phyloP scores from a whole-genome alignment of 495 filamentous ascomycete species.

The Venustampulla echinocandica region DNA sequence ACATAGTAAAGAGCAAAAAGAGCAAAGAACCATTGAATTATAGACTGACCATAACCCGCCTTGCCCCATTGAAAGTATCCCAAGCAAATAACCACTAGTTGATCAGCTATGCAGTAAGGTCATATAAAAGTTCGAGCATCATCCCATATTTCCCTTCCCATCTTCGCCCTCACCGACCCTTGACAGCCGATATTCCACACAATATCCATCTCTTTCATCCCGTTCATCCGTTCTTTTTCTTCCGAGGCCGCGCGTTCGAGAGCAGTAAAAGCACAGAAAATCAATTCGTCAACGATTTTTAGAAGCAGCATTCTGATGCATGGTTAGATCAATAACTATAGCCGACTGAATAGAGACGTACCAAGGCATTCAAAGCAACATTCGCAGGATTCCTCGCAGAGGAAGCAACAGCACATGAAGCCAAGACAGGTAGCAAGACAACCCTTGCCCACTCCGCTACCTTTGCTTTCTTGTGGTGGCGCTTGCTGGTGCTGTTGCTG shows the following conservation, averaged over 20 bases:
- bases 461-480: background rate
- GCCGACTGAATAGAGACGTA: background rate
- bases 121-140: background rate
- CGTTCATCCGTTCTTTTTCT: background rate
- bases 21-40: no score
- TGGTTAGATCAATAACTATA: background rate
- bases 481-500: constrained; percentile 19
- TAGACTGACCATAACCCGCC: no score
- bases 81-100: no score
- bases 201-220: background rate
- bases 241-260: no score
- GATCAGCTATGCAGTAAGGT: no score
- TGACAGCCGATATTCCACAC: background rate
- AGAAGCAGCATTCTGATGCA: constrained; percentile 3
- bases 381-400: constrained; percentile 61
- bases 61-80: no score
- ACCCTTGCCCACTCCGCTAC: constrained; percentile 33
- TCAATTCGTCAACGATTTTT: no score
- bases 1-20: no score
- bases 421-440: constrained; percentile 53
- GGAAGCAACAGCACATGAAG: constrained; percentile 58
- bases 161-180: no score
- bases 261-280: no score
- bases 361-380: constrained; percentile 51
- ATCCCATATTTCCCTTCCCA: background rate